Evolutionary conservation across 2,329 filamentous ascomycete genomes (phyloP), one percentile per base, ranked within the genome.

Genomic region (Apiospora sp.): DNA sequence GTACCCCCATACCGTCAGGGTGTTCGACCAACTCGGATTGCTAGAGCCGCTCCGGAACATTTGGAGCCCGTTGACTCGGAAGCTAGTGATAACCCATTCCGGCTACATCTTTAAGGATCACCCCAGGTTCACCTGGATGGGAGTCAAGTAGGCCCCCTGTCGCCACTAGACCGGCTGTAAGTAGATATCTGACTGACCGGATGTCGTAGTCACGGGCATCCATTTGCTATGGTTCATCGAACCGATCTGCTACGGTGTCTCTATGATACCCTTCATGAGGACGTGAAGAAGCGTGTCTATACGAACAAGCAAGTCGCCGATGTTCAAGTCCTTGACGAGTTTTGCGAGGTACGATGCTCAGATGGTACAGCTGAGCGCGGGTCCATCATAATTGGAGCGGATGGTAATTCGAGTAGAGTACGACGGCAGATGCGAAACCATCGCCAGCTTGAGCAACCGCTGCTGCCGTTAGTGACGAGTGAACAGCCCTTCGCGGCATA

Each of bases 361-460:
- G 84, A 86, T 72, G 82, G 83, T 0, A 77, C 75, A 2, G 73
- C 75, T 4, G 80, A 82, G 70, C 71, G 72, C 1, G 84, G 82
- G 0, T 81, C 82, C 61, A 78, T 86, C 16, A 73, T 86, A 5
- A 77, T 86, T 37, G 84, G 84, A 19, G 81, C 81, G 4, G 84
- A 86, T 74, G 85, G 85, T 4, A 82, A 84, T 12, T 41, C 72
- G 37, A 75, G 72, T 37, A 30, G 27, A 37, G 67, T 73, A 41
- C 72, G 74, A 24, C 67, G 49, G 5, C 24, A 48, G 24, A 69
- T 69, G 67, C 27, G 34, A 37, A 37, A 3, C 3, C 14, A 58
- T 4, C 6, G 51, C 51, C 14, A 58, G 22, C 34, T 19, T 13
- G 34, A 41, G 58, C 58, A 37, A 24, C 58, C 58, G 10, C 19